Evolutionary conservation across 257 asterid genomes (phyloP).

Genomic region (Fraxinus americana): DNA sequence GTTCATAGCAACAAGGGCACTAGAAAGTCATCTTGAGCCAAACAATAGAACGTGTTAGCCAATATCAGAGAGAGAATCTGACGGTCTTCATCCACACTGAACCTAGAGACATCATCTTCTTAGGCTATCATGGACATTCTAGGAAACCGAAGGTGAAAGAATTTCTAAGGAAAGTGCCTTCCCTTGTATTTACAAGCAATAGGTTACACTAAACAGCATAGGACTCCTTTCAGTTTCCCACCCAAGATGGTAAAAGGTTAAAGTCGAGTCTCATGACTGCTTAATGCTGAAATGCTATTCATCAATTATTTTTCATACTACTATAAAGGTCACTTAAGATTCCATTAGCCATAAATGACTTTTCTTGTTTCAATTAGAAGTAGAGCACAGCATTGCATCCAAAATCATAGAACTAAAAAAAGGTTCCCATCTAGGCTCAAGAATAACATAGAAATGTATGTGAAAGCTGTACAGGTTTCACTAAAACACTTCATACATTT

Average conservation of each 20-base stretch:
- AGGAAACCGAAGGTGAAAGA: background rate
- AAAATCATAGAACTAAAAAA: background rate
- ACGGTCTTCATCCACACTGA: background rate
- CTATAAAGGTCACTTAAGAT: background rate
- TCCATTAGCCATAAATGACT: background rate
- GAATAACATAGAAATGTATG: background rate
- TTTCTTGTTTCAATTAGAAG: background rate
- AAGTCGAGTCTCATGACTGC: background rate
- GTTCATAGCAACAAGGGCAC: background rate
- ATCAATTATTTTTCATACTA: background rate
- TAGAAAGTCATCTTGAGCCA: too few species aligned
- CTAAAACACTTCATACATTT: too few species aligned
- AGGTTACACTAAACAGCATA: background rate
- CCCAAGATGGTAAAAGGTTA: background rate
- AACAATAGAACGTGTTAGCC: background rate
- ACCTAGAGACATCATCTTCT: background rate
- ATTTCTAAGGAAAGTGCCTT: background rate
- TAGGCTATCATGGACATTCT: background rate
- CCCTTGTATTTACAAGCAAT: background rate
- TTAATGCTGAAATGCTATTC: background rate
- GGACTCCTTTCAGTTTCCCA: background rate
- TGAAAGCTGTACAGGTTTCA: background rate
- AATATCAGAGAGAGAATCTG: background rate
- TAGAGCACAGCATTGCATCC: background rate
- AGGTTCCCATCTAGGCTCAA: background rate